Evolutionary conservation across 306 rosid species (phyloP), one percentile per base, ranked within the genome.

Genomic region (Malus fusca): DNA sequence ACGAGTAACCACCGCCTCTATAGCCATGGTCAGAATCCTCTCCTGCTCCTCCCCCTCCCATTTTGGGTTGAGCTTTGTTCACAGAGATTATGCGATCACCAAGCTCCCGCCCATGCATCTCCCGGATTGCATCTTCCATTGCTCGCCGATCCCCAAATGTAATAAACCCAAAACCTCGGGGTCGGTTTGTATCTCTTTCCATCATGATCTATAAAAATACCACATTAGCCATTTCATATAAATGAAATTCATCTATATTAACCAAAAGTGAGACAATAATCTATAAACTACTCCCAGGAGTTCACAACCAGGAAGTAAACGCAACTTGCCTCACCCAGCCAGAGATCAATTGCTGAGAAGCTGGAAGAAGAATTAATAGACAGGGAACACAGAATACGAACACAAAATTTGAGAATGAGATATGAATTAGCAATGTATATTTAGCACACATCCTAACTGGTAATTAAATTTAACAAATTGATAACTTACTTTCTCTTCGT

Each of bases 121-220:
- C 98, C 83, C 91, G 88, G 72, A 96, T 96, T 65, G 99, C 96
- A 84, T 96, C 99, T 82, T 96, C 99, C 99, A 96, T 90, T 80
- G 89, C 97, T 71, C 98, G 85, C 60, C 92, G 97, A 84, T 90
- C 99, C 67, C 90, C 71, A 87, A 90, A 96, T 61, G 98, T 96
- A 60, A 96, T 89, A 72, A 96, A 96, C 78, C 99, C 99, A 86
- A 96, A 96, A 68, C 98, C 99, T 30, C 99, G 97, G 1, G 97
- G 97, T 66, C 97, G 93, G 48, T 94, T 92, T 17, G 97, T 88
- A 66, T 92, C 95, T 81, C 93, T 87, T 88, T 92, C 99, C 91
- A 95, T 22, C 97, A 95, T 90, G 85, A 95, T 90, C 99, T 95
- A 88, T 88, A 90, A 28, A 75, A 79, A 83, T 51, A 67, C 52